These are phyloP conservation scores for Phytopythium boreale DNA, from an alignment of 352 stramenopile genomes.

Conservation along the genomic window DNA sequence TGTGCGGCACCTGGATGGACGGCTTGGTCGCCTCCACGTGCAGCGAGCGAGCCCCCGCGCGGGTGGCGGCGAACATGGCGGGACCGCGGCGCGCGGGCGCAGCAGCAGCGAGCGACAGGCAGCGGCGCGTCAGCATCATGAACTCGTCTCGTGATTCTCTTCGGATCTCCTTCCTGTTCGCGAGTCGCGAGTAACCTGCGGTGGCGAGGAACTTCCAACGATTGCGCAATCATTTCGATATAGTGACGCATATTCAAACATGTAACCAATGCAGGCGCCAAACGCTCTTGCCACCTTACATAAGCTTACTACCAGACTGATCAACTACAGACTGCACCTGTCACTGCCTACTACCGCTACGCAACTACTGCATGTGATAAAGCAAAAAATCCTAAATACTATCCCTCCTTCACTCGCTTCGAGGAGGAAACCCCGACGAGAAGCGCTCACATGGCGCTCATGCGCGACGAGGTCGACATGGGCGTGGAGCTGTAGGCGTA, in stretches of 20 bases:
- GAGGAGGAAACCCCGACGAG: background rate
- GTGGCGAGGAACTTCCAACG: background rate
- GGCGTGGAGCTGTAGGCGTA: slow-evolving; percentile 22
- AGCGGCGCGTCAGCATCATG: background rate
- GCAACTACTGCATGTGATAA: background rate
- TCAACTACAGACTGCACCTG: too few relatives aligned
- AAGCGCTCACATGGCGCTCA: slow-evolving; percentile 21
- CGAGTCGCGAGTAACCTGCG: background rate
- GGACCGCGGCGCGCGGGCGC: slow-evolving; percentile 15
- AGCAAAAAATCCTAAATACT: slow-evolving; percentile 2
- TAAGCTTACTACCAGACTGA: too few relatives aligned
- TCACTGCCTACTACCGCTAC: background rate
- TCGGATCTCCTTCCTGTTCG: too few relatives aligned
- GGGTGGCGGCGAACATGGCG: background rate
- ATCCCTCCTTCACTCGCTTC: background rate
- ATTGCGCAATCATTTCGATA: background rate
- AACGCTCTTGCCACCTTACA: too few relatives aligned
- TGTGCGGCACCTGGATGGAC: slow-evolving; percentile 47
- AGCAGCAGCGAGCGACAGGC: slow-evolving; percentile 15
- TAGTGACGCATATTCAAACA: background rate
- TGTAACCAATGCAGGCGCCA: too few relatives aligned
- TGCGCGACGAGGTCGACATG: slow-evolving; percentile 25
- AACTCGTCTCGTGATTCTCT: too few relatives aligned
- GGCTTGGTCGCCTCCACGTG: slow-evolving; percentile 60
- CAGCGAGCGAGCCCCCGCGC: slow-evolving; percentile 27